Conservation (phyloP, 345 rosid species). For the Lepidium didymum region DNA sequence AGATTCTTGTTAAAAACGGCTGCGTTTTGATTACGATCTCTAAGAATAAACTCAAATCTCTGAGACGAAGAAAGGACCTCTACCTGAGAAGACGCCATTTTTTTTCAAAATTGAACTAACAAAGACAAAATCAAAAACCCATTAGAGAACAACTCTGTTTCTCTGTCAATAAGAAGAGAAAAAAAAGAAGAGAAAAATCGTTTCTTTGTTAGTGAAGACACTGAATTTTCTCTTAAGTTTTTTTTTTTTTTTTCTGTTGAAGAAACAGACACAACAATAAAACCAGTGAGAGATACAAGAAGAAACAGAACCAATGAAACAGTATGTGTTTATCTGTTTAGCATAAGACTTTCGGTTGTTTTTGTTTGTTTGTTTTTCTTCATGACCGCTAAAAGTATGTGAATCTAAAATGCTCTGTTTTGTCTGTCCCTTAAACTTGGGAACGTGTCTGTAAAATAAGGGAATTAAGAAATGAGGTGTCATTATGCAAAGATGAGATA, state of each 20-base stretch:
- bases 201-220: constrained; percentile 8
- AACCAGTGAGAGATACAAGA: constrained; percentile 15
- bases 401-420: constrained; percentile 24
- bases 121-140: background rate
- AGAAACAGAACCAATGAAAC: constrained; percentile 22
- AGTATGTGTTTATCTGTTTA: constrained; percentile 23
- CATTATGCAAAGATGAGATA: background rate
- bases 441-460: constrained; percentile 23
- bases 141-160: constrained; percentile 5
- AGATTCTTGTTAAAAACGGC: constrained; percentile 39
- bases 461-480: constrained; percentile 14
- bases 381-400: background rate
- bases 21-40: constrained; percentile 45
- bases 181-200: background rate
- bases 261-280: constrained; percentile 6
- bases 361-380: background rate
- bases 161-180: background rate
- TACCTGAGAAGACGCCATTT: constrained; percentile 64
- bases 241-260: background rate
- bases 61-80: constrained; percentile 47
- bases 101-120: background rate
- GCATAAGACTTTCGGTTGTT: background rate
- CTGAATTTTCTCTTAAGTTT: constrained; percentile 1
- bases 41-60: constrained; percentile 51
- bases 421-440: constrained; percentile 24